Conservation (phyloP, 192 early-diverging fungal species). For the Neocallimastix lanati region DNA sequence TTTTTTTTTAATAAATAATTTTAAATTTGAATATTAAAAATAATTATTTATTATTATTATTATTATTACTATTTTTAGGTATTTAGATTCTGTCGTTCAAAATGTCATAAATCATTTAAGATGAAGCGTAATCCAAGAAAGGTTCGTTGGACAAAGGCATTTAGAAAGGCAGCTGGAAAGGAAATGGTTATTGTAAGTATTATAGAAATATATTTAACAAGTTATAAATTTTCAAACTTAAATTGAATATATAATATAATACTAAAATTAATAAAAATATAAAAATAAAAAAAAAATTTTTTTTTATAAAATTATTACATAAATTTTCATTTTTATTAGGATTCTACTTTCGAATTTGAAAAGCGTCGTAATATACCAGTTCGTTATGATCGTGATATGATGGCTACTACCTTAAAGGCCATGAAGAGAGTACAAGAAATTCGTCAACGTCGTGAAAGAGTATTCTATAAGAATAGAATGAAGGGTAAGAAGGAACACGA, state of each 20-base stretch:
- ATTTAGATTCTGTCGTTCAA: constrained; percentile 91
- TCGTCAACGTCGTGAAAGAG: constrained; percentile 75
- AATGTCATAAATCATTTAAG: constrained; percentile 99
- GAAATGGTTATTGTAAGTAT: constrained; percentile 90
- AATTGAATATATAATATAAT: no score
- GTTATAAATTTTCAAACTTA: not conserved
- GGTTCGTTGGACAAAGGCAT: constrained; percentile 99
- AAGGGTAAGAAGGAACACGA: constrained; percentile 68
- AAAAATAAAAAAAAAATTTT: no score
- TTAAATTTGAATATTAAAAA: no score
- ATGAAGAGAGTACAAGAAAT: constrained; percentile 97
- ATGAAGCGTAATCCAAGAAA: constrained; percentile 99
- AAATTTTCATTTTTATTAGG: no score
- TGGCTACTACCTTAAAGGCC: constrained; percentile 92
- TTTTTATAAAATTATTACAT: no score
- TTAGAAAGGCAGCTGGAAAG: constrained; percentile 94
- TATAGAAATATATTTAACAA: not conserved
- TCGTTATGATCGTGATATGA: constrained; percentile 89
- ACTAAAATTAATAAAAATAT: no score
- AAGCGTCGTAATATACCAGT: constrained; percentile 96
- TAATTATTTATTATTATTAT: no score
- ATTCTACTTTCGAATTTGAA: constrained; percentile 95
- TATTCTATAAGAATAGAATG: constrained; percentile 81
- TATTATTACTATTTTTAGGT: no score
- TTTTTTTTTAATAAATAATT: no score